Evolutionary conservation across 1,139 yeast genomes (phyloP).

Genomic region (Suhomyces chickasaworum): DNA sequence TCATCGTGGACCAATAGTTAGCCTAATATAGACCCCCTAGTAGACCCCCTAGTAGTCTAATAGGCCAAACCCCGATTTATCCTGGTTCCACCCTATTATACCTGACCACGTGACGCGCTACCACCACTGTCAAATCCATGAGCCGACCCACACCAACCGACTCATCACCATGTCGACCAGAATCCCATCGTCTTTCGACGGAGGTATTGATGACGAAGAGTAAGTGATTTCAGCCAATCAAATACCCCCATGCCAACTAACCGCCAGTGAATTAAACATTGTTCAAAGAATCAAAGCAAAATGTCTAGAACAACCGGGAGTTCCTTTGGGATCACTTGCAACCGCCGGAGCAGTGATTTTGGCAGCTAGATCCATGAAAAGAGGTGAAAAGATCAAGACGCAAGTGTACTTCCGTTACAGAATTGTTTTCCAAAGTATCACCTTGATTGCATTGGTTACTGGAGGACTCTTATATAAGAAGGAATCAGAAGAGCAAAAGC

Average conservation of each 20-base stretch:
- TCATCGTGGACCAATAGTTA: constrained; percentile 50
- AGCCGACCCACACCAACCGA: not conserved
- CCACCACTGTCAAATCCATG: not conserved
- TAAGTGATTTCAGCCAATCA: too few species aligned
- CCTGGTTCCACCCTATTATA: too few species aligned
- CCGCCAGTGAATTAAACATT: constrained; percentile 24
- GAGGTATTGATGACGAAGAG: constrained; percentile 21
- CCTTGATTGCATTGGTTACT: constrained; percentile 75
- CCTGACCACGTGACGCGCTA: not conserved
- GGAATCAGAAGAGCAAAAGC: constrained; percentile 41
- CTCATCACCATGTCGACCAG: constrained; percentile 6
- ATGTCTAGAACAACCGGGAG: constrained; percentile 74
- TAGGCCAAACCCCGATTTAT: not conserved
- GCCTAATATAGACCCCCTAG: not conserved
- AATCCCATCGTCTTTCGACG: constrained; percentile 28
- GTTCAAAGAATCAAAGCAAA: constrained; percentile 26
- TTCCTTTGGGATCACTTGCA: constrained; percentile 77
- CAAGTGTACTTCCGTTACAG: constrained; percentile 89
- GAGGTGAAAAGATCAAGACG: constrained; percentile 74
- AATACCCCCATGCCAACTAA: constrained; percentile 9
- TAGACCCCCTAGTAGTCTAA: not conserved
- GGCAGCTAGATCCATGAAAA: constrained; percentile 74
- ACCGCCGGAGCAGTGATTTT: constrained; percentile 80
- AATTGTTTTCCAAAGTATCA: constrained; percentile 81
- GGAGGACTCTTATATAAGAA: constrained; percentile 71